Conservation (phyloP, 306 rosid species). For the Hippophae tibetana region DNA sequence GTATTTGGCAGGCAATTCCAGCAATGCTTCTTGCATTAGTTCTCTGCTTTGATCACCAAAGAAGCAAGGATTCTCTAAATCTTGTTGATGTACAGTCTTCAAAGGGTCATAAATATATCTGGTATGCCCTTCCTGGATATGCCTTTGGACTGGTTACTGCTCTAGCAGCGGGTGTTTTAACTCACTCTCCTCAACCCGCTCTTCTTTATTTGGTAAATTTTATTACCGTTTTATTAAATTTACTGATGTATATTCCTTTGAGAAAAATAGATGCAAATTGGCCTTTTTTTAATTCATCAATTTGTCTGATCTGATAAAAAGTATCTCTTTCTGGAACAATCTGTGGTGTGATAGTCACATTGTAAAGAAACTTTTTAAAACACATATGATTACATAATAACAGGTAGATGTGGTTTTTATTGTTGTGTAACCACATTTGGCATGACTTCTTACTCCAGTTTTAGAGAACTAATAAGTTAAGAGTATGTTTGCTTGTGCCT, state of each 20-base stretch:
- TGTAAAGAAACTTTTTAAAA: too few relatives aligned
- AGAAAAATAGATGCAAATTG: too few relatives aligned
- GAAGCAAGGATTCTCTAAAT: conserved; percentile 55
- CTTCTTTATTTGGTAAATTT: conserved; percentile 81
- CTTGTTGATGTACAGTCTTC: conserved; percentile 66
- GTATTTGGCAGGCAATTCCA: conserved; percentile 70
- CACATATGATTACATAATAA: too few relatives aligned
- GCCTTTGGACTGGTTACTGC: conserved; percentile 83
- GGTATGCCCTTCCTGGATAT: conserved; percentile 98
- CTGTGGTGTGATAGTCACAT: too few relatives aligned
- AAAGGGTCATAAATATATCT: conserved; percentile 90
- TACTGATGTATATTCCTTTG: not conserved
- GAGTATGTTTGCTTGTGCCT: too few relatives aligned
- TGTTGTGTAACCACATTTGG: too few relatives aligned
- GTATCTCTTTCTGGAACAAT: too few relatives aligned
- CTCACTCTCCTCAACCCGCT: conserved; percentile 93
- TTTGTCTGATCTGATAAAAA: too few relatives aligned
- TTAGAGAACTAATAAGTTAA: too few relatives aligned
- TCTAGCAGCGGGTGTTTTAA: conserved; percentile 87
- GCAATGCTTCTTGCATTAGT: conserved; percentile 91
- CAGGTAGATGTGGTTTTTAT: too few relatives aligned
- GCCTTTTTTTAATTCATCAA: too few relatives aligned
- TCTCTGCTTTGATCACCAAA: conserved; percentile 86
- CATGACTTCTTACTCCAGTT: too few relatives aligned
- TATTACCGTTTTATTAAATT: not conserved